phyloP scores from a whole-genome alignment of 2,329 filamentous ascomycete species.

The Diaporthe eres region DNA sequence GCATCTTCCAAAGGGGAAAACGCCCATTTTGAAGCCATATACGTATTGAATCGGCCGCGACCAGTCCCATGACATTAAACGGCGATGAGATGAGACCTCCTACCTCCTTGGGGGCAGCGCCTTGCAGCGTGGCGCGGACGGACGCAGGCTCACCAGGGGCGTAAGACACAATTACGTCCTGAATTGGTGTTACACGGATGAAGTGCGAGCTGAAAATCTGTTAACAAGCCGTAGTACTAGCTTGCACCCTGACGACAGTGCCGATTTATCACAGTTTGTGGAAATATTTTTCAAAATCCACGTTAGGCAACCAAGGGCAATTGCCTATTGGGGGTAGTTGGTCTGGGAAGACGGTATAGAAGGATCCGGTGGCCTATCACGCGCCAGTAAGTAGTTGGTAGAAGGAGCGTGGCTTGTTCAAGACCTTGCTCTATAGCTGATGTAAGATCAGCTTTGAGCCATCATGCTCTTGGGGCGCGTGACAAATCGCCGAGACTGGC shows the following conservation, averaged over 20 bases:
- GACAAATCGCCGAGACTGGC: not conserved
- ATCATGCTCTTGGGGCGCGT: not conserved
- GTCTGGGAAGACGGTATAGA: not conserved
- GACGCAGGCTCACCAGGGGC: not conserved
- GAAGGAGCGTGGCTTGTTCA: not conserved
- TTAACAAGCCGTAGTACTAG: not conserved
- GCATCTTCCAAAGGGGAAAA: not conserved
- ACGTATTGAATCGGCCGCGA: not conserved
- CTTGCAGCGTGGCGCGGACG: not conserved
- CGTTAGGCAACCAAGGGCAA: not conserved
- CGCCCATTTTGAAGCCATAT: not conserved
- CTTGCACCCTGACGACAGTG: not conserved
- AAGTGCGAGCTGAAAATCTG: not conserved
- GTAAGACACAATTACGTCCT: not conserved
- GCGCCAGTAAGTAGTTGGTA: not conserved
- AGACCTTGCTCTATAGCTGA: not conserved
- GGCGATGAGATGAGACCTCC: constrained; percentile 18
- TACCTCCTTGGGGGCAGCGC: constrained; percentile 8
- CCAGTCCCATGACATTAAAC: not conserved
- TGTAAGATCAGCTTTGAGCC: not conserved
- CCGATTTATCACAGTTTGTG: not conserved
- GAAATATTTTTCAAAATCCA: not conserved
- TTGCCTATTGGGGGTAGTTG: not conserved
- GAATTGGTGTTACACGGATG: not conserved
- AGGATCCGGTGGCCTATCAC: not conserved